These are phyloP conservation scores for Musa troglodytarum DNA, from an alignment of 176 grass and related monocot genomes.

Conservation along the genomic window DNA sequence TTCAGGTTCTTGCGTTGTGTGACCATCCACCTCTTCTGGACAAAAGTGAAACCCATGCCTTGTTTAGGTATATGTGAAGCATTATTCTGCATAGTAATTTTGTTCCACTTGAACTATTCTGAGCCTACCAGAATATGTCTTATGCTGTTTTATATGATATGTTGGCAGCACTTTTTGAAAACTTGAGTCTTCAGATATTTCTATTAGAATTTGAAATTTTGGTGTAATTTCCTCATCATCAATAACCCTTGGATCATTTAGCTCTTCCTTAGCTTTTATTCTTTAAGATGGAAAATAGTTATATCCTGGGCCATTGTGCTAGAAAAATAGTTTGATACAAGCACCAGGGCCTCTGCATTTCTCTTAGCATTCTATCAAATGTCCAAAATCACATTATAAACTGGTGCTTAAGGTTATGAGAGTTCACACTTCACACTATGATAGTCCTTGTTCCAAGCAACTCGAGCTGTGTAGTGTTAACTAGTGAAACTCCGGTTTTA, in stretches of 20 bases:
- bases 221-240: too few relatives aligned
- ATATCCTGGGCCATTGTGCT: background rate
- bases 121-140: background rate
- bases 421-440: too few relatives aligned
- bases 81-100: background rate
- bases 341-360: background rate
- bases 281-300: background rate
- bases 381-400: background rate
- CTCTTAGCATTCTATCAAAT: background rate
- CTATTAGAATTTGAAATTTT: background rate
- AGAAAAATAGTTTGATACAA: background rate
- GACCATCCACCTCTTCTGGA: constrained; percentile 74
- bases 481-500: background rate
- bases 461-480: background rate
- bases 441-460: background rate
- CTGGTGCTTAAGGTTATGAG: too few relatives aligned
- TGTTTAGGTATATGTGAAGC: constrained; percentile 62
- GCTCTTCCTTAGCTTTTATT: background rate
- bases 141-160: background rate
- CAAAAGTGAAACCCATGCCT: constrained; percentile 48
- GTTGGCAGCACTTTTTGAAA: background rate
- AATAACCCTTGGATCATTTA: background rate
- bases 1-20: constrained; percentile 84
- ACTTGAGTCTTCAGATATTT: background rate
- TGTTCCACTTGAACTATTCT: background rate